These are phyloP conservation scores for Colletotrichum musicola DNA, from an alignment of 2,329 filamentous ascomycete species.

Conservation along the genomic window DNA sequence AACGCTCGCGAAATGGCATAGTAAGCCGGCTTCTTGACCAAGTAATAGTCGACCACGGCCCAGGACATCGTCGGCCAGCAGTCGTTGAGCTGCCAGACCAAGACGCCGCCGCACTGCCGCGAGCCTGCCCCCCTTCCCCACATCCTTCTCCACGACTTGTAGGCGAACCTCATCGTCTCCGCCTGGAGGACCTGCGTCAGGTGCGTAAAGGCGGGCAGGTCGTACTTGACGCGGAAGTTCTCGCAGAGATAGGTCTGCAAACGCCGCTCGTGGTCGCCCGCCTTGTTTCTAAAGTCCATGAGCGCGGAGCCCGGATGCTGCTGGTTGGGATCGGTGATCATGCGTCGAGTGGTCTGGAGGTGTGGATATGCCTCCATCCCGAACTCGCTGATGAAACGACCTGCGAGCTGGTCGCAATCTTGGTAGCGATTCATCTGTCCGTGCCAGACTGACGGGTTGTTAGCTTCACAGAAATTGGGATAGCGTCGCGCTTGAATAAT, in stretches of 20 bases:
- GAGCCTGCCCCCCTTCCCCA: conserved; percentile 67
- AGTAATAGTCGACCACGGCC: conserved; percentile 63
- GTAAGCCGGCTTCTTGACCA: conserved; percentile 18
- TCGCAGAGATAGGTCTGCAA: conserved; percentile 82
- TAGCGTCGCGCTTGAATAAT: neutral
- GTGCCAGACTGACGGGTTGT: neutral
- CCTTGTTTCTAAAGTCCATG: conserved; percentile 83
- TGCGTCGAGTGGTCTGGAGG: neutral
- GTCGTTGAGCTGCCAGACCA: conserved; percentile 79
- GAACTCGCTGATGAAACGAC: neutral
- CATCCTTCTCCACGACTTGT: conserved; percentile 69
- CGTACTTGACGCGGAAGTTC: conserved; percentile 72
- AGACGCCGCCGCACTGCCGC: conserved; percentile 72
- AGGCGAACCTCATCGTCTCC: conserved; percentile 64
- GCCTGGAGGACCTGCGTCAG: conserved; percentile 69
- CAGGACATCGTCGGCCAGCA: conserved; percentile 77
- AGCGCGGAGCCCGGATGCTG: neutral
- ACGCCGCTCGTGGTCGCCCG: conserved; percentile 79
- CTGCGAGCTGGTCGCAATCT: neutral
- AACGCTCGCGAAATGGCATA: conserved; percentile 65
- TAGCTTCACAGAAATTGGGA: too few species aligned
- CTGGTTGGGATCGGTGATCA: neutral
- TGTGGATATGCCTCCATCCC: neutral
- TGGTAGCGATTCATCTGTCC: neutral
- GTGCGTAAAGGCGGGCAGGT: conserved; percentile 80